Base-by-base conservation (phyloP, 75 land plant species). In the Ceratopteris richardii region DNA sequence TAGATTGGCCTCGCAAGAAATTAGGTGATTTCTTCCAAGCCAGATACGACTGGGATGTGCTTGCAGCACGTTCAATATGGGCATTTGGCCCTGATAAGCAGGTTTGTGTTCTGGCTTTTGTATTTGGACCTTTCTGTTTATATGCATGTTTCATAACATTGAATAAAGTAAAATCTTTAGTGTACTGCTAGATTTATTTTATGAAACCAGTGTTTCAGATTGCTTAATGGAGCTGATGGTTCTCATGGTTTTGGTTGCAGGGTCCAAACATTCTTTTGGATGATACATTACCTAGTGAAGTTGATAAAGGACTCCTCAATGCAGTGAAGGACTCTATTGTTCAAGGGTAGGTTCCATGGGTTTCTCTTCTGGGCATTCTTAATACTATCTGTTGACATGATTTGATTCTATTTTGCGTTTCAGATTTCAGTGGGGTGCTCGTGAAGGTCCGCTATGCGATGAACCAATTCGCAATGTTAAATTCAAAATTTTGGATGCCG, bases 11-110 rank as follows among this genome's bases (percentile, higher is more conserved):
- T 29, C 67, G 87, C 12, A 90, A 79, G 64, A 58, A 61, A 60
- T 48, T 90, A 64, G 85, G 96, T 62, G 91, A 90, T 29, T 95
- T 95, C 64, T 90, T 95, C 56, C 77, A 82, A 60, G 77, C 59
- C 51, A 86, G 68, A 57, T 90, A 95, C 69, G 88, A 90, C 41
- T 95, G 99, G 99, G 99, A 95, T 80, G 58, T 90, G 53, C 90
- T 95, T 39, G 97, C 99, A 28, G 96, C 99, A 27, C 65, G 99
- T 14, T 90, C 96, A 12, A 90, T 95, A 58, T 95, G 99, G 99
- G 91, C 99, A 42, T 95, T 95, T 83, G 99, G 99, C 37, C 99
- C 99, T 14, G 96, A 90, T 67, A 95, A 95, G 75, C 99, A 90
- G 95, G 99, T 94, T 7, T 5, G 5, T 46, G 13, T 21, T 14